Evolutionary conservation across 441 rosid species (phyloP), one percentile per base, ranked within the genome.

Genomic region (Breynia disticha): DNA sequence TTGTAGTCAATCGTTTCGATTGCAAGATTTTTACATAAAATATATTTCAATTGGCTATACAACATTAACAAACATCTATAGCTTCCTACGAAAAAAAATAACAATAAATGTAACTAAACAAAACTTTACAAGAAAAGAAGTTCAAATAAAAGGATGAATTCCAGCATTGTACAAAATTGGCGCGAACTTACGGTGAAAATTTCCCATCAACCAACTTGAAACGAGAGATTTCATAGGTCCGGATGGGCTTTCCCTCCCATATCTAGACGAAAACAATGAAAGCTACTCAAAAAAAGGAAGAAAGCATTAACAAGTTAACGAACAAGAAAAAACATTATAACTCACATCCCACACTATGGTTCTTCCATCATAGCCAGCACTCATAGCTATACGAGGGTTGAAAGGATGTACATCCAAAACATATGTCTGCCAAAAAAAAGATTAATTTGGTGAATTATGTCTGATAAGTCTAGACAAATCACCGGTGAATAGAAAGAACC

Each of bases 281-380:
- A 64, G 58, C 32, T 50, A 51, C 16, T 66, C 62, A 69, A 46
- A 60, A 43, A 60, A 51, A 63, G 43, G 63, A 69, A 55, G 37
- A 54, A 39, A 37, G 17, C 28, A 63, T 50, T 56, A 47, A 44
- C 64, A 60, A 48, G 54, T 7, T 19, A 55, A 48, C 41, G 50
- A 20, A 47, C 53, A 49, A 22, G n/a, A 48, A 64, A 49, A 59
- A 66, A 57, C 50, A n/a, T 51, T 16, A 52, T 55, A 73, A 84
- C 99, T 86, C 77, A 95, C 99, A 83, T 95, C 99, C 98, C 99
- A 95, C 55, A 95, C 81, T 57, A 95, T 95, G 24, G 95, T 83
- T 76, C 72, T 80, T 60, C 99, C 99, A 76, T 95, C 99, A 73
- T 95, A 95, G 60, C 99, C 99, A 67, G 98, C 97, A 72, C 98